Evolutionary conservation across 2,329 filamentous ascomycete species (phyloP), one percentile per base, ranked within the genome.

Genomic region (Didymella keratinophila): DNA sequence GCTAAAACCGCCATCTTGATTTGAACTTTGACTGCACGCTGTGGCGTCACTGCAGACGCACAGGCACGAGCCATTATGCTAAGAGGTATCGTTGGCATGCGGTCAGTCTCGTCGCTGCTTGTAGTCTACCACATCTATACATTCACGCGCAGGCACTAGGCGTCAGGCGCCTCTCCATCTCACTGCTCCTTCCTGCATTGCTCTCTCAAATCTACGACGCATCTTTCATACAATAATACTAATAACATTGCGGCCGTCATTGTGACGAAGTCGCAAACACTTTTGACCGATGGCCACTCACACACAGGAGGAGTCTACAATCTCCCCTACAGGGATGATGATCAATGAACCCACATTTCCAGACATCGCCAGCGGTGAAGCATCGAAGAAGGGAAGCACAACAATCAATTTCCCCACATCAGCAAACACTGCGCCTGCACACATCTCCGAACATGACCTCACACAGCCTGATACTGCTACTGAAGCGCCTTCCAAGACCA

Each of bases 291-390:
- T 60, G 57, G 52, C 47, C 20, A 44, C 47, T 41, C 51, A 36
- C 25, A 21, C 23, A 1, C 46, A 20, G n/a, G 34, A 48, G 25
- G 49, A 49, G 25, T 7, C 45, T 20, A 46, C 20, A 4, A 32
- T 56, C 7, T 56, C 52, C n/a, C 57, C 57, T 39, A 52, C 52
- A 23, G 57, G 57, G 16, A 56, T 56, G 52, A 37, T 60, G 7
- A 60, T 60, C n/a, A 30, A 56, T 21, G 57, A 60, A 21, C 57
- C 52, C 14, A 58, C 56, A 21, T 58, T 58, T 25, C 56, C 50
- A 54, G 45, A 58, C 23, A 28, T 53, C 20, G 47, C 42, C 14
- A 43, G 52, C 52, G 52, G 37, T 4, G 28, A 44, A 3, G 41
- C 50, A 37, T 1, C 50, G 12, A 34, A 10, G 18, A 44, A 41